phyloP scores from a whole-genome alignment of 1,139 yeast species.

The Yamadazyma kanchanaburiensis region DNA sequence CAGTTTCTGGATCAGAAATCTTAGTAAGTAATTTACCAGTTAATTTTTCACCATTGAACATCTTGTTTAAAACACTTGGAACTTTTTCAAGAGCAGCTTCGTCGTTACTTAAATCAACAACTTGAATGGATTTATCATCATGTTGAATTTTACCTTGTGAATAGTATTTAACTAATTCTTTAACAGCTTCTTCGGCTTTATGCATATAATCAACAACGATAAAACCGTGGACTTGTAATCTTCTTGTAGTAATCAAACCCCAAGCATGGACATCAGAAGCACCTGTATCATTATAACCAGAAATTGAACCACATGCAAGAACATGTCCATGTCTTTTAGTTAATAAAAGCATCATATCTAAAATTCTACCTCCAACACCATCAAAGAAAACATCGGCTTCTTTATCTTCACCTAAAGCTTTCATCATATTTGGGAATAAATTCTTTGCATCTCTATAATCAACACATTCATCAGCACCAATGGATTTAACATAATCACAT shows the following conservation, averaged over 20 bases:
- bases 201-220: slow-evolving; percentile 35
- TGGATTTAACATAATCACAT: slow-evolving; percentile 48
- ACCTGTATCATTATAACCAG: slow-evolving; percentile 50
- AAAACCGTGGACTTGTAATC: slow-evolving; percentile 49
- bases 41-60: slow-evolving; percentile 30
- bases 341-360: slow-evolving; percentile 43
- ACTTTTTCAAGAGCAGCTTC: slow-evolving; percentile 19
- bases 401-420: slow-evolving; percentile 42
- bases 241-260: slow-evolving; percentile 41
- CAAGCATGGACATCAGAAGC: slow-evolving; percentile 35
- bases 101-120: slow-evolving; percentile 24
- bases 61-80: slow-evolving; percentile 26
- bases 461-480: slow-evolving; percentile 54
- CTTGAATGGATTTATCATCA: slow-evolving; percentile 17
- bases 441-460: slow-evolving; percentile 53
- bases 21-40: slow-evolving; percentile 36
- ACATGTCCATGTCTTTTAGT: slow-evolving; percentile 43
- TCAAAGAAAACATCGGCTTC: slow-evolving; percentile 49
- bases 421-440: slow-evolving; percentile 38
- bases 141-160: slow-evolving; percentile 40
- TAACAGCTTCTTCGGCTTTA: slow-evolving; percentile 34
- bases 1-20: slow-evolving; percentile 15
- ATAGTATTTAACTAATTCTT: slow-evolving; percentile 28
- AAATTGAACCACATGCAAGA: slow-evolving; percentile 60
- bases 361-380: slow-evolving; percentile 62